phyloP scores from a whole-genome alignment of 164 flowering plant genomes.

The Magnolia officinalis region DNA sequence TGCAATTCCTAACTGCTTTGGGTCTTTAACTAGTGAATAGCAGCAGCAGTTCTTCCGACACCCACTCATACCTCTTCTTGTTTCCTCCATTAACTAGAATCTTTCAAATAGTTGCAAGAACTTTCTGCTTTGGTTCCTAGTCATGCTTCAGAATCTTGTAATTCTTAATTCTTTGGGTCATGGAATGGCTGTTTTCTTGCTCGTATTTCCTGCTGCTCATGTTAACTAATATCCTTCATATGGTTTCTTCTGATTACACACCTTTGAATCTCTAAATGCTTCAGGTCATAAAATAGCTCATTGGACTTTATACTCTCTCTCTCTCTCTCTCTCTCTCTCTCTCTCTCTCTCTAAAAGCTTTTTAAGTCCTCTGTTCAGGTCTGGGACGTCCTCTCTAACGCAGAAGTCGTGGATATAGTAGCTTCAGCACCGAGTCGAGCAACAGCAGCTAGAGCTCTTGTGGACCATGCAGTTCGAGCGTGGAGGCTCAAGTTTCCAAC shows the following conservation, averaged over 20 bases:
- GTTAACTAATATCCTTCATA: background rate
- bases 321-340: background rate
- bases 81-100: background rate
- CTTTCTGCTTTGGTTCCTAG: background rate
- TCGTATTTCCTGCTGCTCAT: background rate
- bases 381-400: constrained; percentile 82
- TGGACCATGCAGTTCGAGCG: constrained; percentile 70
- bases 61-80: background rate
- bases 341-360: background rate
- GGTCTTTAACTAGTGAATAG: too few relatives aligned
- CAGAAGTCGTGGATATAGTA: constrained; percentile 72
- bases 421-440: constrained; percentile 68
- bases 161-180: background rate
- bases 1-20: too few relatives aligned
- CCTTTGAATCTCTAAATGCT: background rate
- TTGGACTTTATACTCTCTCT: background rate
- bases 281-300: background rate
- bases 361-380: constrained; percentile 37
- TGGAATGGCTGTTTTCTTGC: background rate
- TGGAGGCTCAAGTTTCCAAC: constrained; percentile 83
- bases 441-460: constrained; percentile 77
- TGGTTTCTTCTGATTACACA: background rate
- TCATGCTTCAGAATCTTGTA: background rate
- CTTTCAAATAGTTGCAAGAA: background rate
- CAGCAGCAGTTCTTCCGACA: too few relatives aligned